These are phyloP conservation scores for Aspergillus luchuensis DNA, from an alignment of 2,329 filamentous ascomycete species.

Conservation along the genomic window DNA sequence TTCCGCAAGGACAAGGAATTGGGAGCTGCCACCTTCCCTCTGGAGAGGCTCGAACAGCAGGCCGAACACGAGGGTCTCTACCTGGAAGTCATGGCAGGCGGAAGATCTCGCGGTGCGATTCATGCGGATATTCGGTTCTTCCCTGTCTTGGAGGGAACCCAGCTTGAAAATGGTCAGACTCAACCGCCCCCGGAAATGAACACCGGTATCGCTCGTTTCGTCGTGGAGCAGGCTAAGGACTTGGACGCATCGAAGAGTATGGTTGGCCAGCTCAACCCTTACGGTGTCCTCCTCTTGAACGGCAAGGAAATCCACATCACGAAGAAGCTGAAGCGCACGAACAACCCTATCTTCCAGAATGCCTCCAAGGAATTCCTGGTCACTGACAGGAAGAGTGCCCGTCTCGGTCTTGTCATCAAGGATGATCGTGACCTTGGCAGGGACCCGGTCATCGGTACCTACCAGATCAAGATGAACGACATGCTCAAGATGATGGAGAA, in stretches of 20 bases:
- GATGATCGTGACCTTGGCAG: slow-evolving; percentile 84
- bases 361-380: slow-evolving; percentile 92
- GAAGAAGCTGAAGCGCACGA: slow-evolving; percentile 92
- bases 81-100: slow-evolving; percentile 80
- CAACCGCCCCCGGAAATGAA: slow-evolving; percentile 85
- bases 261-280: slow-evolving; percentile 87
- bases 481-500: slow-evolving; percentile 88
- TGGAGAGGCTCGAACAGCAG: slow-evolving; percentile 79
- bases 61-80: slow-evolving; percentile 79
- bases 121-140: slow-evolving; percentile 90
- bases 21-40: slow-evolving; percentile 78
- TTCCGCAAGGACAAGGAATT: slow-evolving; percentile 96
- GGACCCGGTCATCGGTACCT: slow-evolving; percentile 84
- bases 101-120: slow-evolving; percentile 78
- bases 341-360: slow-evolving; percentile 95
- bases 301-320: slow-evolving; percentile 87
- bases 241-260: slow-evolving; percentile 90
- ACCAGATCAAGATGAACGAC: slow-evolving; percentile 93
- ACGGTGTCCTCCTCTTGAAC: slow-evolving; percentile 84
- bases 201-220: slow-evolving; percentile 91
- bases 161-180: slow-evolving; percentile 71
- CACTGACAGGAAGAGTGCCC: slow-evolving; percentile 87
- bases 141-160: slow-evolving; percentile 73
- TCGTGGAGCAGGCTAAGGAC: slow-evolving; percentile 93
- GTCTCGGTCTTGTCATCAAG: slow-evolving; percentile 89